Evolutionary conservation across 345 rosid genomes (phyloP).

Genomic region (Salix purpurea): DNA sequence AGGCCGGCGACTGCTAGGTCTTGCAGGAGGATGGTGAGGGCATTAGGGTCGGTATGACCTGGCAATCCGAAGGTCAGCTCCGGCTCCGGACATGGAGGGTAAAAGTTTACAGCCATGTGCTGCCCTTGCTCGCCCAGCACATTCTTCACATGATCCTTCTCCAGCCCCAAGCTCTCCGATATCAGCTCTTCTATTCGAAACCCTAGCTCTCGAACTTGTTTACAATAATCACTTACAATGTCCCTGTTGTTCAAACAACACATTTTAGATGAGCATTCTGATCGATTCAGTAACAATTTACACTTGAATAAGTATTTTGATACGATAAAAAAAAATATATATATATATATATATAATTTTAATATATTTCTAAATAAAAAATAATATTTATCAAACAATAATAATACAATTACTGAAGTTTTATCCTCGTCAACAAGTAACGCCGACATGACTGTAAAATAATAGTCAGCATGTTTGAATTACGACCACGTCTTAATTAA

Average conservation of each 20-base stretch:
- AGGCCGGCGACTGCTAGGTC: constrained; percentile 73
- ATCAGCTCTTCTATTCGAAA: constrained; percentile 59
- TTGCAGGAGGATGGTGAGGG: constrained; percentile 80
- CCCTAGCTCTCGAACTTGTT: constrained; percentile 60
- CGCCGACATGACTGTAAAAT: not conserved
- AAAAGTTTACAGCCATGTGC: constrained; percentile 89
- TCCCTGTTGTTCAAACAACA: constrained; percentile 44
- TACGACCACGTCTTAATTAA: no score
- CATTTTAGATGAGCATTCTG: no score
- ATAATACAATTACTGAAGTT: no score
- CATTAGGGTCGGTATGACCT: constrained; percentile 86
- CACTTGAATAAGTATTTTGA: no score
- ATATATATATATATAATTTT: no score
- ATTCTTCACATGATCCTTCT: constrained; percentile 42
- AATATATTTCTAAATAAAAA: no score
- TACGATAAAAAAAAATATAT: no score
- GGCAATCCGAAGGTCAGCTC: constrained; percentile 90
- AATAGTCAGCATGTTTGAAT: not conserved
- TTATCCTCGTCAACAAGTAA: not conserved
- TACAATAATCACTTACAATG: constrained; percentile 51
- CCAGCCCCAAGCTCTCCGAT: constrained; percentile 83
- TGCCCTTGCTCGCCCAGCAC: constrained; percentile 84
- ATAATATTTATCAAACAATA: no score
- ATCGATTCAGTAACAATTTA: no score
- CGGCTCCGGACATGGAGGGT: constrained; percentile 90